Conservation (phyloP, 495 filamentous ascomycete genomes). For the Haplographium delicatum region DNA sequence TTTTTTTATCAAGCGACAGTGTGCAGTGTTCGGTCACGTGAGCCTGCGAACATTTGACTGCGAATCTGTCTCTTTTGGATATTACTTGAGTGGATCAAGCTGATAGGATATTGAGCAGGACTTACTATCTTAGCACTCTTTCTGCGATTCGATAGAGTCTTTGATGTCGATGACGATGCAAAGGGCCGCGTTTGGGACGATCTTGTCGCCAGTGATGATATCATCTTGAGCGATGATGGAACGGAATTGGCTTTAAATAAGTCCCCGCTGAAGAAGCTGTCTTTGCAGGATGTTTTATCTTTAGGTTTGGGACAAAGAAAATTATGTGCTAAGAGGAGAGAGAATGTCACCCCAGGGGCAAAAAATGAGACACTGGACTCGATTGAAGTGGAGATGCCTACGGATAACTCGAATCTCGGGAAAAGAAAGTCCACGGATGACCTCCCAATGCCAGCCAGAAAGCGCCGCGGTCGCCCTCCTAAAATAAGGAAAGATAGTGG, state of each 20-base stretch:
- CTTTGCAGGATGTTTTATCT: neutral
- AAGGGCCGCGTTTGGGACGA: slow-evolving; percentile 3
- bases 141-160: neutral
- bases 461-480: no score
- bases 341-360: neutral
- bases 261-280: slow-evolving; percentile 3
- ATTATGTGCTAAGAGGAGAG: neutral
- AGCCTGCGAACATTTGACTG: no score
- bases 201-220: slow-evolving; percentile 1
- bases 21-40: no score
- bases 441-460: no score
- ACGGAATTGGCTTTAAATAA: neutral
- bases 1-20: no score
- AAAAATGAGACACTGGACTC: no score
- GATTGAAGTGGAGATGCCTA: no score
- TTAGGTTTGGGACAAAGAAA: slow-evolving; percentile 1
- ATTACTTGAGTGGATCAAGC: no score
- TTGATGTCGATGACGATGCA: neutral
- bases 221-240: neutral
- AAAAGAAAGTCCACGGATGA: no score
- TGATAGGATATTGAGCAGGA: neutral
- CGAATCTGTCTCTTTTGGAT: no score
- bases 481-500: no score
- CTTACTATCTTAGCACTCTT: slow-evolving; percentile 13
- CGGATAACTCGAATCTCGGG: no score